Evolutionary conservation across 2,329 filamentous ascomycete species (phyloP).

Genomic region (Arthrocladium fulminans): DNA sequence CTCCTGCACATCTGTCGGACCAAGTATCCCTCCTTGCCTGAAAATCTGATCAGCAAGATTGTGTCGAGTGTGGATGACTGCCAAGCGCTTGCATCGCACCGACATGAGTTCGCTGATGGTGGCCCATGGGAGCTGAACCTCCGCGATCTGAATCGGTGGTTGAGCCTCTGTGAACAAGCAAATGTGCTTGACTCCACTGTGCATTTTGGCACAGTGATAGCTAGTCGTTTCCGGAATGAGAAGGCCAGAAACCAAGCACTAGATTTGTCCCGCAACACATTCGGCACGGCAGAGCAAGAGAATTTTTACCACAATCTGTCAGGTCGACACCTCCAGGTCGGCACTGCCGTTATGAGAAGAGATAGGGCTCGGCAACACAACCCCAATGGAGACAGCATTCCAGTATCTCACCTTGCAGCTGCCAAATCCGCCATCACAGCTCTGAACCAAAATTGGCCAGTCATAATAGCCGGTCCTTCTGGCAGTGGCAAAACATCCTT

Average conservation of each 20-base stretch:
- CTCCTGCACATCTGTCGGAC: slow-evolving; percentile 71
- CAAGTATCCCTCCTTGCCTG: slow-evolving; percentile 58
- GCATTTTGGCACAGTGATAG: slow-evolving; percentile 72
- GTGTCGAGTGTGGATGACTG: slow-evolving; percentile 75
- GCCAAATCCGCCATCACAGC: slow-evolving; percentile 83
- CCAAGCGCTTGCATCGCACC: slow-evolving; percentile 59
- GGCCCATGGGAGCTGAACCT: slow-evolving; percentile 96
- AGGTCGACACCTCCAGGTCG: slow-evolving; percentile 62
- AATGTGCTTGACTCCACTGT: slow-evolving; percentile 58
- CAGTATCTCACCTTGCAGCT: slow-evolving; percentile 49
- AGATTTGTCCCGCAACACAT: slow-evolving; percentile 35
- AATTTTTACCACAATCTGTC: slow-evolving; percentile 67
- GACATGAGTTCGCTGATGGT: slow-evolving; percentile 45
- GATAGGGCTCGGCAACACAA: slow-evolving; percentile 35
- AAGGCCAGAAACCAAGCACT: slow-evolving; percentile 59
- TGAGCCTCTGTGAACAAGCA: slow-evolving; percentile 53
- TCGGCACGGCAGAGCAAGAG: slow-evolving; percentile 10
- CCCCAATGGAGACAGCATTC: slow-evolving; percentile 28
- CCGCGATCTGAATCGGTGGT: slow-evolving; percentile 80
- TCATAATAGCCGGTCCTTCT: slow-evolving; percentile 76
- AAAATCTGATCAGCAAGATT: slow-evolving; percentile 53
- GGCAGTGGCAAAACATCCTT: slow-evolving; percentile 81
- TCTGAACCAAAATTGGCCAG: slow-evolving; percentile 76
- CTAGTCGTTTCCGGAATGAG: slow-evolving; percentile 72
- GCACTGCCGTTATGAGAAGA: slow-evolving; percentile 61